Base-by-base conservation (phyloP, 352 stramenopile genomes). In the Phytophthora pinifolia region DNA sequence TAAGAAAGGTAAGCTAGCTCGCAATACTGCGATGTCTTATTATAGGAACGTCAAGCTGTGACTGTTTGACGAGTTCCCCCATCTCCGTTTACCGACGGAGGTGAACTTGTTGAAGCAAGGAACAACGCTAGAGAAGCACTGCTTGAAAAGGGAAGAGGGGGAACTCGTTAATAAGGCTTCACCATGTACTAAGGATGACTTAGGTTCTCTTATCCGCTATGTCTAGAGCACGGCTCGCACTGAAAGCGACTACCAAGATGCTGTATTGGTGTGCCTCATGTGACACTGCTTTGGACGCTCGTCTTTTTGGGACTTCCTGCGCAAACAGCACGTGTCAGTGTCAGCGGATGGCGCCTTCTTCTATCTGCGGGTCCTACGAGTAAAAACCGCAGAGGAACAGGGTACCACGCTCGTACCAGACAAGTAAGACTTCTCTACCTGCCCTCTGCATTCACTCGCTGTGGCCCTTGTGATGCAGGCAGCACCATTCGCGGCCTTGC, bases 271-370 rank as follows among this genome's bases (percentile, higher is more conserved):
- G 2, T 63, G 59, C 3, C 17, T 82, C 1, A 32, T 74, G 54
- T 72, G 56, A 59, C 68, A 70, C 44, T 46, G 70, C 9, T 77
- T 79, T n/a, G 65, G 68, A 0, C 54, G 61, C 2, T 66, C 65
- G 0, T 76, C 58, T 0, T 50, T 72, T 14, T 29, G 69, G 0
- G 41, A 47, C 1, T 46, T 67, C 8, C 12, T 78, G 0, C 47
- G 17, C 1, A 74, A 72, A 14, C 49, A 65, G 14, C 57, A 65
- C 5, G 30, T 73, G 2, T 61, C 55, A 22, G 43, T 68, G 13
- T 54, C 58, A 22, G 27, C 27, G 4, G 56, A 46, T n/a, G 31
- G 39, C 0, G 34, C n/a, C n/a, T n/a, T 63, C 1, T 52, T 76
- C 44, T 74, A 70, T 32, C 27, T 76, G 3, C 58, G 44, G 4